Evolutionary conservation across 2,329 filamentous ascomycete genomes (phyloP).

Genomic region (Hymenoscyphus occultus): DNA sequence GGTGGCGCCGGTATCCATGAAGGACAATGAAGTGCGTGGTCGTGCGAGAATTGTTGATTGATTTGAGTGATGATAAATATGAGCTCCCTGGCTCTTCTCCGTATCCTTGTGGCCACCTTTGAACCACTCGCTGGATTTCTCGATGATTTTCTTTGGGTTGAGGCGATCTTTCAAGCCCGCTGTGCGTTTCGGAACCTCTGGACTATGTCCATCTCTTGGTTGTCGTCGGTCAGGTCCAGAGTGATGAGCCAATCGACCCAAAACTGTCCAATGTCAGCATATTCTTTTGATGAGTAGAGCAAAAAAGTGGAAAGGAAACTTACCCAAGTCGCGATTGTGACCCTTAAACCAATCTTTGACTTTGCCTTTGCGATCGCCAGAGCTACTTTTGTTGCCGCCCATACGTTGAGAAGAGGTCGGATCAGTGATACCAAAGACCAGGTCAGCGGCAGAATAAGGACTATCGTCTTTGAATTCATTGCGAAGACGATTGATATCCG

Average conservation of each 20-base stretch:
- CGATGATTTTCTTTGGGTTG: neutral
- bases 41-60: conserved; percentile 7
- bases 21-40: neutral
- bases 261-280: conserved; percentile 1
- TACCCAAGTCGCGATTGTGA: neutral
- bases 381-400: neutral
- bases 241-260: neutral
- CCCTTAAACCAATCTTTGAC: conserved; percentile 7
- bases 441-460: conserved; percentile 44
- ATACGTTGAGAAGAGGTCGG: neutral
- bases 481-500: conserved; percentile 20
- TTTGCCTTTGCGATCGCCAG: conserved; percentile 2
- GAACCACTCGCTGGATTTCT: neutral
- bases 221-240: neutral
- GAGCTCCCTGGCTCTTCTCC: neutral
- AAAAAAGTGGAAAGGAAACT: neutral
- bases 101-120: neutral
- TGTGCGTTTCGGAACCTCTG: neutral
- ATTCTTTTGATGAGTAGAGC: neutral
- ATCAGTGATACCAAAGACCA: conserved; percentile 36
- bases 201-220: conserved; percentile 1
- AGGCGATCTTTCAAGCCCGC: neutral
- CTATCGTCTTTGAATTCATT: conserved; percentile 48
- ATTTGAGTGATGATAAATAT: neutral
- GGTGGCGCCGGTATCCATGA: neutral